phyloP scores from a whole-genome alignment of 2,329 filamentous ascomycete genomes.

The Fusarium longipes region DNA sequence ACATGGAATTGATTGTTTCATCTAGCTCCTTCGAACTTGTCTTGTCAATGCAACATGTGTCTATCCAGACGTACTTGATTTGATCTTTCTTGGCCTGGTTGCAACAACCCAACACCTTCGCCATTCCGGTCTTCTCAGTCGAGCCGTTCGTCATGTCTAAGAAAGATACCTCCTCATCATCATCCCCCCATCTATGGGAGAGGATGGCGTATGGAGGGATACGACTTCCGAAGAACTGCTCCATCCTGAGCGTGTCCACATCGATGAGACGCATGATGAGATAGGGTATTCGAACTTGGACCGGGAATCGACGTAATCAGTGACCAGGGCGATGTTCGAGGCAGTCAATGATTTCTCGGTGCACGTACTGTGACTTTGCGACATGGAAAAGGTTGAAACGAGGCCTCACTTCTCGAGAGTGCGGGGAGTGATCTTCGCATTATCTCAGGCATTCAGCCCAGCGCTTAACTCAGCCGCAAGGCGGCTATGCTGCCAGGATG shows the following conservation, averaged over 20 bases:
- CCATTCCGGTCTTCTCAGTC: background rate
- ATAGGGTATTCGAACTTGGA: too few relatives aligned
- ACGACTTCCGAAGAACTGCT: background rate
- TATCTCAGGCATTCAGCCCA: too few relatives aligned
- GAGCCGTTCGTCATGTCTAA: background rate
- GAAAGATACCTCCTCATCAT: background rate
- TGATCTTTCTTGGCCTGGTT: background rate
- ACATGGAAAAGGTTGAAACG: too few relatives aligned
- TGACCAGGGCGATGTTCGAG: too few relatives aligned
- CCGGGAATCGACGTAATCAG: too few relatives aligned
- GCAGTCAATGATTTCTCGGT: too few relatives aligned
- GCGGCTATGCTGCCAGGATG: too few relatives aligned
- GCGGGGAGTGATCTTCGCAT: too few relatives aligned
- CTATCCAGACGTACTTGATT: conserved; percentile 10
- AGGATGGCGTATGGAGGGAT: conserved; percentile 12
- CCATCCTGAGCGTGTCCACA: background rate
- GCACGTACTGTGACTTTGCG: too few relatives aligned
- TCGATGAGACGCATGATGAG: conserved; percentile 10
- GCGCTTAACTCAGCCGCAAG: too few relatives aligned
- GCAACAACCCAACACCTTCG: background rate
- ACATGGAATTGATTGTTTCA: conserved; percentile 14
- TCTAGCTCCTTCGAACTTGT: conserved; percentile 10
- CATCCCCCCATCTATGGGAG: conserved; percentile 5
- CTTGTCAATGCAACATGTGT: conserved; percentile 16
- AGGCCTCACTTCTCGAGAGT: too few relatives aligned